These are phyloP conservation scores for Rhizopus delemar DNA, from an alignment of 371 early-diverging fungal species.

Conservation along the genomic window DNA sequence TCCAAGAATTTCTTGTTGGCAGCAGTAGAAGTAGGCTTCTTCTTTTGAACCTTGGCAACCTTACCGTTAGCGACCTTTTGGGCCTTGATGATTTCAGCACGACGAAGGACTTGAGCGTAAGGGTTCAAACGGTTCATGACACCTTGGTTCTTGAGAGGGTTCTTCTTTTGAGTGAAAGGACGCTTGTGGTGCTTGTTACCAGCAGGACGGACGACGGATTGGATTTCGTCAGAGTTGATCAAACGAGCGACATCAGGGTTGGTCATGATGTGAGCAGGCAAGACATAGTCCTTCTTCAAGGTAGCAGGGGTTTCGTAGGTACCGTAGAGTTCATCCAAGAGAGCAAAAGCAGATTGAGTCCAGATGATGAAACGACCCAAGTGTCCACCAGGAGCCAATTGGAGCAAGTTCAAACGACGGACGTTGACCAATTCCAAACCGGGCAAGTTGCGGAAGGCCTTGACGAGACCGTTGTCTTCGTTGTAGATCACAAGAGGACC, in stretches of 20 bases:
- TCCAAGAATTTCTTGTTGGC: conserved; percentile 68
- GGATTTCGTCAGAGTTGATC: conserved; percentile 98
- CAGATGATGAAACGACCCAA: conserved; percentile 99
- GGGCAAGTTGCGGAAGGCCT: conserved; percentile 99
- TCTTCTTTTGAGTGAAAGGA: conserved; percentile 95
- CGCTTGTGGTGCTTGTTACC: conserved; percentile 81
- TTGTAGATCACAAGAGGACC: conserved; percentile 98
- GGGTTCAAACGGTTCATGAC: conserved; percentile 96
- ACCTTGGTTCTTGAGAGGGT: conserved; percentile 94
- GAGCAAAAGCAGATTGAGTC: conserved; percentile 96
- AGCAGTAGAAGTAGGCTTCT: conserved; percentile 37
- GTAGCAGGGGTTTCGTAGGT: conserved; percentile 78
- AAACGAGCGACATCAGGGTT: conserved; percentile 96
- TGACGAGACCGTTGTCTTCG: conserved; percentile 93
- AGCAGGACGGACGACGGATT: conserved; percentile 90
- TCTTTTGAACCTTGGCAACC: conserved; percentile 63
- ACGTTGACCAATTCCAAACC: conserved; percentile 98
- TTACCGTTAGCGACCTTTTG: conserved; percentile 65
- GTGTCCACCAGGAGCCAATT: conserved; percentile 99
- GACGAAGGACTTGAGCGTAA: conserved; percentile 87
- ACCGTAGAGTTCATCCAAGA: conserved; percentile 95
- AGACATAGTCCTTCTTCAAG: conserved; percentile 93
- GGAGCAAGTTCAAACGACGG: conserved; percentile 93
- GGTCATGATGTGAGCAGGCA: conserved; percentile 88
- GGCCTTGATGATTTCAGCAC: conserved; percentile 75